These are phyloP conservation scores for Arthrobotrys sinensis DNA, from an alignment of 2,329 filamentous ascomycete genomes.

Conservation along the genomic window DNA sequence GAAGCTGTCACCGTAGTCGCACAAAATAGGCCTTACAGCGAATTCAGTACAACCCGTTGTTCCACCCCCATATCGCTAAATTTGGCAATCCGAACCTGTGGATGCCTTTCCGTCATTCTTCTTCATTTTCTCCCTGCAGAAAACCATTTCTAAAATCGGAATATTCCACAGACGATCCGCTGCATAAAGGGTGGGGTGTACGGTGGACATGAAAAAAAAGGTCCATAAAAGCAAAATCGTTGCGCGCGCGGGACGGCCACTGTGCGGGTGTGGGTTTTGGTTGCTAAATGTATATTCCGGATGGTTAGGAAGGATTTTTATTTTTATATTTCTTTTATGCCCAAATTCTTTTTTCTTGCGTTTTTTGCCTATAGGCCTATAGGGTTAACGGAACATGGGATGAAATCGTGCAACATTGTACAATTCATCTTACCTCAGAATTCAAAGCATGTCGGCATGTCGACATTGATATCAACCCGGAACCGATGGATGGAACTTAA, in stretches of 20 bases:
- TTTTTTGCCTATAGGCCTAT: conserved; percentile 1
- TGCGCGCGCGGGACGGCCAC: neutral
- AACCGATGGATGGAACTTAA: neutral
- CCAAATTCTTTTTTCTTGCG: neutral
- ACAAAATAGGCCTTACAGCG: conserved; percentile 14
- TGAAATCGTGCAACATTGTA: conserved; percentile 46
- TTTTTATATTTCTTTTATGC: conserved; percentile 15
- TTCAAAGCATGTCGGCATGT: conserved; percentile 19
- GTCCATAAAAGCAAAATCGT: conserved; percentile 3
- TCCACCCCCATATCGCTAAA: conserved; percentile 36
- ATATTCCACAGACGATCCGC: conserved; percentile 57
- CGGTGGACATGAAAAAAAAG: neutral
- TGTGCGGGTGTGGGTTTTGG: conserved; percentile 6
- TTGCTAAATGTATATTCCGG: conserved; percentile 9
- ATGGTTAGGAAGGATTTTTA: conserved; percentile 8
- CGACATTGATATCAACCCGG: conserved; percentile 6
- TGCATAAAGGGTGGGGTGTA: conserved; percentile 56
- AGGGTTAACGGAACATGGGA: conserved; percentile 36
- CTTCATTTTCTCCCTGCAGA: conserved; percentile 21
- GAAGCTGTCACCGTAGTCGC: neutral
- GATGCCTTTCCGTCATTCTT: conserved; percentile 13
- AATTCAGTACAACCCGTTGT: conserved; percentile 15
- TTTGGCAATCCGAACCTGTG: conserved; percentile 52
- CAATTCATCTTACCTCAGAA: conserved; percentile 37
- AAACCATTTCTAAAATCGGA: conserved; percentile 51